Evolutionary conservation across 1,284 basidiomycete genomes (phyloP), one percentile per base, ranked within the genome.

Genomic region (Ganoderma lingzhi): DNA sequence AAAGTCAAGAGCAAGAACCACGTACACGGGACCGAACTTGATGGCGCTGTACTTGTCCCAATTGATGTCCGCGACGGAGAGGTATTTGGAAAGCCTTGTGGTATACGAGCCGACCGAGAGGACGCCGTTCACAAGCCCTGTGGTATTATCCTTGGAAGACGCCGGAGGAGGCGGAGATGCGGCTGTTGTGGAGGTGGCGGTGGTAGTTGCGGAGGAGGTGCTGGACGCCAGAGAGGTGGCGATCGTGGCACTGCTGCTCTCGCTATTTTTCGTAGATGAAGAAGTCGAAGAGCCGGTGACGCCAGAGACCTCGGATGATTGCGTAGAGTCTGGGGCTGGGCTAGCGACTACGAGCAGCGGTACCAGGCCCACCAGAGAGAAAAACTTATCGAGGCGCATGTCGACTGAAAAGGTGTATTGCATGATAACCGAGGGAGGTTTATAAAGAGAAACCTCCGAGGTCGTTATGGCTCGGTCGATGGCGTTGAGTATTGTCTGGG

Each of bases 11-110:
- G 3, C 1, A 9, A 48, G 6, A 48, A 23, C 23, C 48, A 51
- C 48, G 5, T 51, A 51, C 48, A 51, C 12, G 48, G 53, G 53
- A 1, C 53, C 53, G 30, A 56, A 56, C 15, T 35, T 56, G 30
- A 35, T 56, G 30, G 30, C 53, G 15, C 53, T 56, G 9, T 56
- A 56, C 53, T 35, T 56, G 32, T 56, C 53, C 53, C 53, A 56
- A 10, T 30, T 56, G 30, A 56, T 56, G 53, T 32, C 53, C 53
- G 53, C 32, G 12, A 56, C 53, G 19, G 53, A 15, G 8, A 56
- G 30, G 15, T 56, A 56, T 19, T 35, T 35, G 15, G 53, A 56
- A 35, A 56, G 53, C 53, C 35, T 56, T 1, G 53, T 30, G 14
- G 32, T 56, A 56, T 56, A 56, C 53, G 12, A 56, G 30, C 53